phyloP scores from a whole-genome alignment of 495 filamentous ascomycete species.

The Lasiosphaeriaceae sp. region DNA sequence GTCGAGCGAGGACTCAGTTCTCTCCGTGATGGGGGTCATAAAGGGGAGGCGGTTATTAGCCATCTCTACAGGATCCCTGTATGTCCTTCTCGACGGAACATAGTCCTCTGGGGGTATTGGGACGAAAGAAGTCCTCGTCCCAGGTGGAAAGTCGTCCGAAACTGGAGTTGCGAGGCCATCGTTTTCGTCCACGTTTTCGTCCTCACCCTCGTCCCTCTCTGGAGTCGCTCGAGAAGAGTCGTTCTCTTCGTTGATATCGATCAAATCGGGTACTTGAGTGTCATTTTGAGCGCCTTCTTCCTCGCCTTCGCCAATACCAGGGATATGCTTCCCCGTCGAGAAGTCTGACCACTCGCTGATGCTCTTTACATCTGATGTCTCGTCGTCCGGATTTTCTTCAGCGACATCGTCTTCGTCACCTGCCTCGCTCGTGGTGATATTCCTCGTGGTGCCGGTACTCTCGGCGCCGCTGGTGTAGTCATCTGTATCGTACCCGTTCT shows the following conservation, averaged over 20 bases:
- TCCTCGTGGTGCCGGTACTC: constrained; percentile 68
- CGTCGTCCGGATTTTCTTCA: constrained; percentile 44
- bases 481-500: constrained; percentile 64
- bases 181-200: constrained; percentile 21
- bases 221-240: background rate
- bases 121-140: constrained; percentile 48
- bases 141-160: constrained; percentile 30
- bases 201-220: background rate
- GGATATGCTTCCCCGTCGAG: constrained; percentile 67
- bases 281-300: constrained; percentile 20
- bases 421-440: constrained; percentile 50
- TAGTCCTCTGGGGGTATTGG: constrained; percentile 82
- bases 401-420: constrained; percentile 33
- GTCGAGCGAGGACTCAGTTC: constrained; percentile 80
- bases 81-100: constrained; percentile 67
- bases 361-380: constrained; percentile 57
- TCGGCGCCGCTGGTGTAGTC: constrained; percentile 81
- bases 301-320: constrained; percentile 37
- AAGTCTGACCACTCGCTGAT: constrained; percentile 84
- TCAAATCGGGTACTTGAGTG: constrained; percentile 27
- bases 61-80: constrained; percentile 67
- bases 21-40: constrained; percentile 97
- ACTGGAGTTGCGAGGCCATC: constrained; percentile 25
- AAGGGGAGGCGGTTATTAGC: constrained; percentile 89
- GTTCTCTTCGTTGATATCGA: constrained; percentile 30